Evolutionary conservation across 192 early-diverging fungal genomes (phyloP), one percentile per base, ranked within the genome.

Genomic region (Entomortierella beljakovae): DNA sequence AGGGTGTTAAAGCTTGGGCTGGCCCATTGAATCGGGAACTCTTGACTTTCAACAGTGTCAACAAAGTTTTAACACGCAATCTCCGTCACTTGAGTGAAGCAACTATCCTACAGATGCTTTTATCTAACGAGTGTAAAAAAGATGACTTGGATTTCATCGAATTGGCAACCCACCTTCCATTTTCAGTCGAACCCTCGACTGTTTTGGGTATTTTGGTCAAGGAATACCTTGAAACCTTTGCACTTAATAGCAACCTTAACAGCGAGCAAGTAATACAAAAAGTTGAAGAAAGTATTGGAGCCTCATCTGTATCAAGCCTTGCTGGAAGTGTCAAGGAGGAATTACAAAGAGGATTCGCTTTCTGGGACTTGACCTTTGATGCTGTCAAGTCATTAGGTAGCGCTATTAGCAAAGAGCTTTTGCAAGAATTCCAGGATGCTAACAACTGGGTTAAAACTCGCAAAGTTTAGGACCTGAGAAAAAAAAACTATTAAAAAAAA

Each of bases 1-100:
- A 89, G 85, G 85, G 82, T 2, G 55, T 54, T 33, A 65, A 68
- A 33, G 54, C 74, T 28, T 89, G 86, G 86, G 69, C 82, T 62
- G 93, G 85, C 13, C 86, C 87, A 7, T 82, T 90, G 55, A 90
- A 81, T 80, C 86, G 92, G 33, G 92, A 95, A 57, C 64, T 94
- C 40, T 81, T 95, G 32, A 89, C 86, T 16, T 94, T 94, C 81
- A 88, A 87, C 80, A 92, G 92, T 71, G 85, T 91, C 53, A 88
- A 83, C n/a, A 89, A 89, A 60, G 75, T 85, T 0, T 53, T 90
- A 28, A 88, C 82, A 35, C 85, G 88, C n/a, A 83, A 84, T 25
- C 83, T 88, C 28, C 83, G 90, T 48, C 90, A 89, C 49, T 35
- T 92, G 49, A 73, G 82, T 50, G 90, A 92, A 64, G 86, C 89